phyloP scores from a whole-genome alignment of 1,284 basidiomycete species.

The Chondrostereum purpureum region DNA sequence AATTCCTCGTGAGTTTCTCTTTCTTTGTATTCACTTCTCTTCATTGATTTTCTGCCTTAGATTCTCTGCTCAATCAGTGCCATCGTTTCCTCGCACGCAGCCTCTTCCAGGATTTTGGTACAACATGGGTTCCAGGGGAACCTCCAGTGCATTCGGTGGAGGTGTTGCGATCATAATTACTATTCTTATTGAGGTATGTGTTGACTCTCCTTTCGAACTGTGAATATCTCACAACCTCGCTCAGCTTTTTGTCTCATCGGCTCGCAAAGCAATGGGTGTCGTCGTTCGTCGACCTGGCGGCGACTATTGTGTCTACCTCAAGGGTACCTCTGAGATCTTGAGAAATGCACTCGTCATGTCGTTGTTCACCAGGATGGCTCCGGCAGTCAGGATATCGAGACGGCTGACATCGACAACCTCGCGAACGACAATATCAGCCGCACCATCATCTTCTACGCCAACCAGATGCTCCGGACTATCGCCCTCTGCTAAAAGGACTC shows the following conservation, averaged over 20 bases:
- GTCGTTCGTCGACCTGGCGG: slow-evolving; percentile 64
- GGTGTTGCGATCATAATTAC: slow-evolving; percentile 96
- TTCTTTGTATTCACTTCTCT: slow-evolving; percentile 6
- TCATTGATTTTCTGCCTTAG: no score
- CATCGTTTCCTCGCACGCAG: slow-evolving; percentile 90
- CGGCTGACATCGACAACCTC: no score
- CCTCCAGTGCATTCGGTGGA: slow-evolving; percentile 94
- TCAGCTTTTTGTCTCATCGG: slow-evolving; percentile 82
- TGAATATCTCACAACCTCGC: slow-evolving; percentile 8
- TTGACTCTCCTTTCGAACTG: slow-evolving; percentile 6
- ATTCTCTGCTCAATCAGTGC: slow-evolving; percentile 89
- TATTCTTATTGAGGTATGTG: slow-evolving; percentile 74
- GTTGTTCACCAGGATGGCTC: slow-evolving; percentile 45
- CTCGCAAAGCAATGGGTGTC: slow-evolving; percentile 95
- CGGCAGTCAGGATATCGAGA: slow-evolving; percentile 28
- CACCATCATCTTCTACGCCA: slow-evolving; percentile 96
- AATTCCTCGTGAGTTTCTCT: slow-evolving; percentile 68
- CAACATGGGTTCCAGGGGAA: slow-evolving; percentile 74
- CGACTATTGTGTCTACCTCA: slow-evolving; percentile 74
- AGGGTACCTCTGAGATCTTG: slow-evolving; percentile 93
- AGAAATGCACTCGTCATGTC: slow-evolving; percentile 68
- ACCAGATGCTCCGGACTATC: slow-evolving; percentile 90
- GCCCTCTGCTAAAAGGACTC: no score
- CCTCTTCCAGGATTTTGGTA: slow-evolving; percentile 83
- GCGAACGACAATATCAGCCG: slow-evolving; percentile 82